These are phyloP conservation scores for Fusarium sulawesiense DNA, from an alignment of 2,329 filamentous ascomycete species.

Conservation along the genomic window DNA sequence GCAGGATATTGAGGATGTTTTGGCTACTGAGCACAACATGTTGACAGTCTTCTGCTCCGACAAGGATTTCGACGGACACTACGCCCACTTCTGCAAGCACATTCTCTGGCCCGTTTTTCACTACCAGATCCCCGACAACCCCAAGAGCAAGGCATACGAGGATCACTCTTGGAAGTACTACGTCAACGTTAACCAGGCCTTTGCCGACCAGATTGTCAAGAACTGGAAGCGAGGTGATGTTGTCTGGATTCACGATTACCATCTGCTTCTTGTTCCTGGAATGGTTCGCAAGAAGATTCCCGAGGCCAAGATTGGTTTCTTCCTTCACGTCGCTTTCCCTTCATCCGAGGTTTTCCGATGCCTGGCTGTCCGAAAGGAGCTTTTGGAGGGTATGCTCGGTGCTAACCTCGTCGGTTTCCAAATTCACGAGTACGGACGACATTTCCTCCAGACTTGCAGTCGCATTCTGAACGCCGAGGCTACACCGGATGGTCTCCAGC, in stretches of 20 bases:
- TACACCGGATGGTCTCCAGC: conserved; percentile 85
- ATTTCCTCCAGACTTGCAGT: conserved; percentile 96
- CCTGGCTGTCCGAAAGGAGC: conserved; percentile 84
- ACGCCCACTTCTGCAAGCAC: conserved; percentile 96
- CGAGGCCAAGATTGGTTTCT: conserved; percentile 95
- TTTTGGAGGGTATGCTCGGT: conserved; percentile 92
- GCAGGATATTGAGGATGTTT: conserved; percentile 82
- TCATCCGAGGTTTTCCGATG: conserved; percentile 97
- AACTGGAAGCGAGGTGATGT: conserved; percentile 94
- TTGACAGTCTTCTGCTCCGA: conserved; percentile 88
- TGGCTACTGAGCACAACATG: conserved; percentile 85
- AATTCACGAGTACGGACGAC: conserved; percentile 90
- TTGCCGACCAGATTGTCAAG: conserved; percentile 88
- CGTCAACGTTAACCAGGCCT: conserved; percentile 89
- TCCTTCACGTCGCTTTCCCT: conserved; percentile 93
- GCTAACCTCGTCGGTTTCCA: conserved; percentile 95
- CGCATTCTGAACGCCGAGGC: conserved; percentile 91
- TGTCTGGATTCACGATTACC: conserved; percentile 97
- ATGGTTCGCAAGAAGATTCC: conserved; percentile 93
- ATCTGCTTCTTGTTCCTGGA: conserved; percentile 85
- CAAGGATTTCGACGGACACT: conserved; percentile 94
- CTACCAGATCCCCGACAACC: conserved; percentile 97
- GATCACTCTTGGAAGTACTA: conserved; percentile 98
- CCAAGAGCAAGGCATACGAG: conserved; percentile 97
- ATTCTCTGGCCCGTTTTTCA: conserved; percentile 98